Evolutionary conservation across 352 stramenopile genomes (phyloP).

Genomic region (Globisporangium polare): DNA sequence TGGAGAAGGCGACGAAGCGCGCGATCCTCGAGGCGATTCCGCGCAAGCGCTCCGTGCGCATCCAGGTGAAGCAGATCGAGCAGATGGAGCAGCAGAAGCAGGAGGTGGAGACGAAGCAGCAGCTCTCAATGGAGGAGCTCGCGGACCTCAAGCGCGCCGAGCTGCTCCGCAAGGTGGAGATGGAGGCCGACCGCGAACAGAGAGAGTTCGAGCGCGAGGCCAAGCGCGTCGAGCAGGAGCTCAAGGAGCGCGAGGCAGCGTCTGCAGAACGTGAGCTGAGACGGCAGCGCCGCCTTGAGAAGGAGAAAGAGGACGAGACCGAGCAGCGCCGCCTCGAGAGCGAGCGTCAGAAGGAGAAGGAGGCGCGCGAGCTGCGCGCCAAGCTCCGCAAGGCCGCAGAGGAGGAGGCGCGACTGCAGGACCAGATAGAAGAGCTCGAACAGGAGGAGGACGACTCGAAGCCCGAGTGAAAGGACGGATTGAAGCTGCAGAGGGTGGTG

Average conservation of each 20-base stretch:
- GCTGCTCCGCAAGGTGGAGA: slow-evolving; percentile 62
- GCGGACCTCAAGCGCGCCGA: slow-evolving; percentile 68
- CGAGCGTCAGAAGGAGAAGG: slow-evolving; percentile 42
- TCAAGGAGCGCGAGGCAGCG: slow-evolving; percentile 52
- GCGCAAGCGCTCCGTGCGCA: slow-evolving; percentile 74
- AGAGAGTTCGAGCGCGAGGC: slow-evolving; percentile 52
- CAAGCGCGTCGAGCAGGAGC: slow-evolving; percentile 42
- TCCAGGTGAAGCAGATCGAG: slow-evolving; percentile 84
- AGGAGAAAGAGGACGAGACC: slow-evolving; percentile 51
- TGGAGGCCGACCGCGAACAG: slow-evolving; percentile 51
- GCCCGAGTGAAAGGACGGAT: background rate
- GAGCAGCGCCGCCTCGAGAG: slow-evolving; percentile 25
- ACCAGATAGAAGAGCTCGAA: slow-evolving; percentile 5
- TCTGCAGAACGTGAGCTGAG: slow-evolving; percentile 50
- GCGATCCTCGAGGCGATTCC: slow-evolving; percentile 83
- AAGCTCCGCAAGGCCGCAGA: slow-evolving; percentile 37
- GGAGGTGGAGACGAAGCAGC: slow-evolving; percentile 46
- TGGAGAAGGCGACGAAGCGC: slow-evolving; percentile 71
- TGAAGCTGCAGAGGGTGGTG: background rate
- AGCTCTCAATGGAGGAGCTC: slow-evolving; percentile 58
- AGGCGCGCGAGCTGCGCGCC: slow-evolving; percentile 46
- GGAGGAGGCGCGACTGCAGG: slow-evolving; percentile 18
- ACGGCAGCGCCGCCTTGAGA: slow-evolving; percentile 55
- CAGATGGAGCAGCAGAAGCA: slow-evolving; percentile 72
- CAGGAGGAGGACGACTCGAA: background rate